Conservation (phyloP, 352 stramenopile genomes). For the Pythium chondricola region DNA sequence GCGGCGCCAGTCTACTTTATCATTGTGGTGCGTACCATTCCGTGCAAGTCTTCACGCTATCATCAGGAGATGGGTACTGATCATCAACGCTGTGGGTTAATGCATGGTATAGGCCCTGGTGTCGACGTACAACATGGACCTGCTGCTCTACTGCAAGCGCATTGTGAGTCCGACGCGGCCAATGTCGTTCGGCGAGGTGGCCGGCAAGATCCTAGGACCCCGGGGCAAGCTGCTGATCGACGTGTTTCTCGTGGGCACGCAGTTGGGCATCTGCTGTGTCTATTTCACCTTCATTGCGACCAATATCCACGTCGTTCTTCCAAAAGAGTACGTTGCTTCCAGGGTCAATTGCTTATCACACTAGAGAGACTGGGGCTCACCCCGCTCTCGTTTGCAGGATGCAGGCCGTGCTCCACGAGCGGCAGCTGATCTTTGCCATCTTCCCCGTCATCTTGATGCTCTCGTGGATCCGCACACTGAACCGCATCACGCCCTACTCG, state of each 20-base stretch:
- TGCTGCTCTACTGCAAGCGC: constrained; percentile 64
- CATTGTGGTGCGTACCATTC: constrained; percentile 28
- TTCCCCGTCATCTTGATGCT: constrained; percentile 64
- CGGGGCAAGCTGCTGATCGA: constrained; percentile 67
- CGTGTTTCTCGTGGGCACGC: constrained; percentile 71
- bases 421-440: constrained; percentile 70
- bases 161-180: constrained; percentile 38
- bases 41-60: background rate
- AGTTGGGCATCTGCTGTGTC: constrained; percentile 78
- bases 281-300: constrained; percentile 84
- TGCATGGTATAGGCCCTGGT: constrained; percentile 56
- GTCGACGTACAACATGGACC: constrained; percentile 82
- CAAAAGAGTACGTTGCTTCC: constrained; percentile 31
- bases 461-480: constrained; percentile 70
- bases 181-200: constrained; percentile 76
- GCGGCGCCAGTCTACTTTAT: constrained; percentile 57
- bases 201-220: constrained; percentile 44
- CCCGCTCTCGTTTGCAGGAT: too few species aligned
- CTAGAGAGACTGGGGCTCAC: too few species aligned
- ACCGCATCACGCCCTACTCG: constrained; percentile 72
- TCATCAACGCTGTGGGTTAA: too few species aligned
- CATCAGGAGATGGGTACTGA: background rate
- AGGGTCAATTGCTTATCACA: background rate
- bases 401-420: constrained; percentile 54
- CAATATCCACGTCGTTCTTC: constrained; percentile 72